Evolutionary conservation across 257 asterid genomes (phyloP).

Genomic region (Solanum rostratum): DNA sequence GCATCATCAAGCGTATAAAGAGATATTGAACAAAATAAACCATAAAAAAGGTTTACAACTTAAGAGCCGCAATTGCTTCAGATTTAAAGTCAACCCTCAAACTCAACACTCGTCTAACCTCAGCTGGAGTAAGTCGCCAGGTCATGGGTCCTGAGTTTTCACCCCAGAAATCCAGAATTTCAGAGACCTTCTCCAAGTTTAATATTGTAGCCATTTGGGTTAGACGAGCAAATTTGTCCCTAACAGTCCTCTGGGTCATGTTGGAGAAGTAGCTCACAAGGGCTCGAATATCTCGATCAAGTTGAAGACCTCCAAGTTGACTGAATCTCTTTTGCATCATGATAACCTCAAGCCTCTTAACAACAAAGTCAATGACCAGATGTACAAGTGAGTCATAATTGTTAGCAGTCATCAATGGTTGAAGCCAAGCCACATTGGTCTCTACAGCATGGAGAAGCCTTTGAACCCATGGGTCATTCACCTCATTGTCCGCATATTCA

Average conservation of each 20-base stretch:
- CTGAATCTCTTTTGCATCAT: constrained; percentile 96
- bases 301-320: constrained; percentile 98
- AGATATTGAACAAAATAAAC: not conserved
- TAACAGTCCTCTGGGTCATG: constrained; percentile 89
- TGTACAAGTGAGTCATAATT: constrained; percentile 72
- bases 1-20: not conserved
- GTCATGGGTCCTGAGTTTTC: constrained; percentile 98
- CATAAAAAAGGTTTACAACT: constrained; percentile 27
- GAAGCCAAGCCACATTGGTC: constrained; percentile 83
- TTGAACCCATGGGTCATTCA: constrained; percentile 97
- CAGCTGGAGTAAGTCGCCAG: constrained; percentile 94
- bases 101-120: constrained; percentile 84
- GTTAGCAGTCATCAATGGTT: constrained; percentile 66
- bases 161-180: constrained; percentile 98
- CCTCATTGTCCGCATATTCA: constrained; percentile 93
- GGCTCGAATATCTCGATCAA: constrained; percentile 84
- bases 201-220: constrained; percentile 97
- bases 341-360: constrained; percentile 87
- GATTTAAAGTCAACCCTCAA: constrained; percentile 87
- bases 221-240: constrained; percentile 86
- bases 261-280: constrained; percentile 82
- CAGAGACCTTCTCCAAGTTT: constrained; percentile 88
- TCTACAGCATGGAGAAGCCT: constrained; percentile 92
- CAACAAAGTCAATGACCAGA: constrained; percentile 69
- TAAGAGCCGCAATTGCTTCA: constrained; percentile 87